A percentile compares a stretch with the other conserved stretches of the same genome.
Evolutionary conservation across 768 basidiomycete species (phyloP).

Genomic region (Russula foetens): DNA sequence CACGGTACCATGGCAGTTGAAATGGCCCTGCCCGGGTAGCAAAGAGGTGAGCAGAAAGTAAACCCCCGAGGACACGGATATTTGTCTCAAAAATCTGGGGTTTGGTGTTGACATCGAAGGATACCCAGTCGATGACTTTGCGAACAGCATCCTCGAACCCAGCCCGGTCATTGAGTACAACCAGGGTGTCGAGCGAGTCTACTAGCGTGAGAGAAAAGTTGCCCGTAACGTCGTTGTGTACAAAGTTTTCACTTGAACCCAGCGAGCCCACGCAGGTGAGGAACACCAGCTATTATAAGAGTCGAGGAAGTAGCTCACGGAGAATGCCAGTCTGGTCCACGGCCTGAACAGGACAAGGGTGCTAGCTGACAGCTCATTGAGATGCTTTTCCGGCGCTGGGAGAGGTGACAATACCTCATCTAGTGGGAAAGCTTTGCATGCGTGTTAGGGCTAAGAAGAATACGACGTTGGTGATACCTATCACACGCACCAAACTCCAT

Average conservation of each 20-base stretch:
- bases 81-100: conserved; percentile 99
- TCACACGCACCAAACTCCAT: conserved; percentile 64
- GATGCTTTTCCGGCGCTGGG: conserved; percentile 5
- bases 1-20: conserved; percentile 75
- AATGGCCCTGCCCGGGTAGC: conserved; percentile 62
- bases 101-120: conserved; percentile 88
- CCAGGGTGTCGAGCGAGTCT: conserved; percentile 80
- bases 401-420: conserved; percentile 52
- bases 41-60: conserved; percentile 79
- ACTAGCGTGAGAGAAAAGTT: conserved; percentile 85
- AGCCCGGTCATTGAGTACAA: conserved; percentile 71
- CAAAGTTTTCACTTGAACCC: conserved; percentile 55
- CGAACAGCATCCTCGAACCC: conserved; percentile 83
- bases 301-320: conserved; percentile 43
- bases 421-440: conserved; percentile 61
- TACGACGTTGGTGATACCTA: conserved; percentile 19
- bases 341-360: conserved; percentile 78
- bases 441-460: conserved; percentile 6
- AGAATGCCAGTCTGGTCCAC: conserved; percentile 81
- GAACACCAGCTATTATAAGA: neutral
- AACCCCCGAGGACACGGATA: conserved; percentile 86
- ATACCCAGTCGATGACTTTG: conserved; percentile 73
- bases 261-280: conserved; percentile 22
- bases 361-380: conserved; percentile 46
- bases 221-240: conserved; percentile 86